Evolutionary conservation across 495 filamentous ascomycete species (phyloP), one percentile per base, ranked within the genome.

Genomic region (Immersiella caudata): DNA sequence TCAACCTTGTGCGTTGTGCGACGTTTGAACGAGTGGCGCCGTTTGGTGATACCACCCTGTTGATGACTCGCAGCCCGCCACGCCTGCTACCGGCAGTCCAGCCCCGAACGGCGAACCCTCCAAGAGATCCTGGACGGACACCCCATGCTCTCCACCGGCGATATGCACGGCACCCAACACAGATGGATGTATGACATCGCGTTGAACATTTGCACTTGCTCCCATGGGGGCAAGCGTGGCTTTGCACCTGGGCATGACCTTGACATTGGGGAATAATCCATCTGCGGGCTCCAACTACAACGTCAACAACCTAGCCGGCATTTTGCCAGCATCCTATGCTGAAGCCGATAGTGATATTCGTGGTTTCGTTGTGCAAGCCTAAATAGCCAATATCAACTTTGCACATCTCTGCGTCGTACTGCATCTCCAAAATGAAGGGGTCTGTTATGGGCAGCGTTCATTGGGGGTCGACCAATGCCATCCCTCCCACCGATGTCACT

Each of bases 221-320:
- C 14, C 40, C 40, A 46, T 6, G 40, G 5, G 14, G 16, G 40
- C 40, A 46, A 46, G 40, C 40, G 16, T 46, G 40, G 67, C 64
- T 71, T 75, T 74, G 72, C 73, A n/a, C n/a, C n/a, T n/a, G n/a
- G n/a, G n/a, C n/a, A 79, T 75, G 71, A 76, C 73, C 73, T 46
- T 12, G 65, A 61, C 71, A 35, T 36, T 21, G 26, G 70, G 62
- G 60, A 66, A 67, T 33, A 69, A 64, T 69, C 33, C 52, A 60
- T 67, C 56, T 22, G 66, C 55, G 29, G 29, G 29, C 62, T 67
- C 65, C 56, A 65, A 70, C 64, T 61, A 71, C 62, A 35, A 67
- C 67, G 50, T 29, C 24, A 18, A 27, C 33, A 65, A 62, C 66
- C 74, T 70, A 75, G 66, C 71, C 75, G 69, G 73, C 72, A 78